Percentiles rank a stretch among this genome's conserved stretches.
phyloP scores from a whole-genome alignment of 228 moss, liverwort and hornwort species.

The Sphagnum magellanicum region DNA sequence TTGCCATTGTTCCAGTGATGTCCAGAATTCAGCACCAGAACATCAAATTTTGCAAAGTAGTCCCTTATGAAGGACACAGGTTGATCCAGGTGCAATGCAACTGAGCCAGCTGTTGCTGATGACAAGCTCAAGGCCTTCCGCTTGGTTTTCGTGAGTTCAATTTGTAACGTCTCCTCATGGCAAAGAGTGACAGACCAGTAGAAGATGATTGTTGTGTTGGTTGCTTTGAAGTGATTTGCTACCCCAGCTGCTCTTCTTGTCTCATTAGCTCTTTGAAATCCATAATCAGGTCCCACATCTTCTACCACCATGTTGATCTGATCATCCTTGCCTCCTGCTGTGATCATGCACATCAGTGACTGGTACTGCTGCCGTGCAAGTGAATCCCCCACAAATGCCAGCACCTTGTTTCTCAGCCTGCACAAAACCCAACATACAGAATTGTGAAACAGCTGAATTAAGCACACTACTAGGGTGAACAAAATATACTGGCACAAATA shows the following conservation, averaged over 20 bases:
- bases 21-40: slow-evolving; percentile 62
- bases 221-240: slow-evolving; percentile 38
- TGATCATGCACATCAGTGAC: slow-evolving; percentile 81
- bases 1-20: slow-evolving; percentile 78
- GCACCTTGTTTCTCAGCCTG: slow-evolving; percentile 67
- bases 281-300: slow-evolving; percentile 20
- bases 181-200: slow-evolving; percentile 59
- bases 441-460: neutral
- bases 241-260: slow-evolving; percentile 18
- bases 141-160: no score
- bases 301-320: slow-evolving; percentile 2
- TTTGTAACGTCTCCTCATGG: slow-evolving; percentile 8
- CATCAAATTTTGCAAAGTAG: slow-evolving; percentile 26
- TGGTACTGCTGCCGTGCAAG: slow-evolving; percentile 69
- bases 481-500: no score
- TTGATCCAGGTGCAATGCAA: slow-evolving; percentile 52
- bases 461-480: neutral
- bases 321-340: slow-evolving; percentile 29
- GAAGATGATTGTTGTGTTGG: slow-evolving; percentile 70
- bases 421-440: neutral
- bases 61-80: slow-evolving; percentile 44
- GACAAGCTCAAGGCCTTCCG: slow-evolving; percentile 11
- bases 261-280: slow-evolving; percentile 1
- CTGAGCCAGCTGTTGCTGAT: slow-evolving; percentile 13
- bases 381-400: slow-evolving; percentile 78